These are phyloP conservation scores for Phlegmacium glaucopus DNA, from an alignment of 768 basidiomycete genomes.

Conservation along the genomic window DNA sequence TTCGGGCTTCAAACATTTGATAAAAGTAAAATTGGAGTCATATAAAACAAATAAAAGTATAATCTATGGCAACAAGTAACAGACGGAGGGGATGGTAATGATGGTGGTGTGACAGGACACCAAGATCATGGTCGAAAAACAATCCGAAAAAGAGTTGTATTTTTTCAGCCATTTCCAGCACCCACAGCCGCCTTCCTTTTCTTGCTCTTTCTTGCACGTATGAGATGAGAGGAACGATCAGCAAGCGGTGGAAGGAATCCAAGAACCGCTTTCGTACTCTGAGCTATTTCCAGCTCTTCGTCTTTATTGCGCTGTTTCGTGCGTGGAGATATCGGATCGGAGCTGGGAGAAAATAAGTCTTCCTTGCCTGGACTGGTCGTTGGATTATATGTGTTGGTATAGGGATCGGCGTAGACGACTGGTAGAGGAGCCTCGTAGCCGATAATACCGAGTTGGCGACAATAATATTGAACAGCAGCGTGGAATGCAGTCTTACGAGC, in stretches of 20 bases:
- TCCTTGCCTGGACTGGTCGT: conserved; percentile 10
- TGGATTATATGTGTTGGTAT: conserved; percentile 20
- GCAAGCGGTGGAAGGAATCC: conserved; percentile 46
- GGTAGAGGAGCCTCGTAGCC: conserved; percentile 61
- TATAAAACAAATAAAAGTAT: too few relatives aligned
- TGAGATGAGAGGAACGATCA: conserved; percentile 28
- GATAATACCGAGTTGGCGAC: conserved; percentile 62
- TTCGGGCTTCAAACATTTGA: too few relatives aligned
- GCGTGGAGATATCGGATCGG: conserved; percentile 1
- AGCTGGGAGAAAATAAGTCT: conserved; percentile 5
- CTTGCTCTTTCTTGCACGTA: conserved; percentile 38
- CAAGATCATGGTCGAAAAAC: not conserved
- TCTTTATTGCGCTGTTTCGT: conserved; percentile 8
- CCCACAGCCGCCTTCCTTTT: conserved; percentile 38
- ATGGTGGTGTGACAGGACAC: not conserved
- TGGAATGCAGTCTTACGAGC: conserved; percentile 75
- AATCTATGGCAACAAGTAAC: too few relatives aligned
- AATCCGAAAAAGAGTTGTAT: too few relatives aligned
- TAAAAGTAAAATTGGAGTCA: too few relatives aligned
- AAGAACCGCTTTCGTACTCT: conserved; percentile 35
- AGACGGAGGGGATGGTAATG: too few relatives aligned
- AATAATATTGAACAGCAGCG: conserved; percentile 73
- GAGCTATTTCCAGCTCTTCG: conserved; percentile 23
- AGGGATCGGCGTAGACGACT: conserved; percentile 42
- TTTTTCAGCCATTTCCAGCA: conserved; percentile 25